Conservation (phyloP, 108 stramenopile species). For the Stephanodiscus triporus region DNA sequence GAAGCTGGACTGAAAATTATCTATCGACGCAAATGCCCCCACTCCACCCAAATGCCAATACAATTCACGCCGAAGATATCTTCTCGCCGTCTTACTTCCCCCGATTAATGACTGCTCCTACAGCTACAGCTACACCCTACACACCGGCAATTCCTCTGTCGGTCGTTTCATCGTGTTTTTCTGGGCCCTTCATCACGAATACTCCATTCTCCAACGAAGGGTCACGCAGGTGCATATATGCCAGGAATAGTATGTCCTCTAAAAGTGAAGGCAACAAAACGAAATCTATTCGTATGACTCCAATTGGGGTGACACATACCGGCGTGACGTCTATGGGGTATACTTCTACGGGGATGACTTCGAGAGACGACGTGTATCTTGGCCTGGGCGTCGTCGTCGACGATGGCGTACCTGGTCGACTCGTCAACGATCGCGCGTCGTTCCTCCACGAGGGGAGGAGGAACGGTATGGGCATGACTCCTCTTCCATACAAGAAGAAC, state of each 20-base stretch:
- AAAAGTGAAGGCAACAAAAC: too few species aligned
- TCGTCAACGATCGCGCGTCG: too few species aligned
- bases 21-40: not conserved
- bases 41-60: not conserved
- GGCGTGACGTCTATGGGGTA: not conserved
- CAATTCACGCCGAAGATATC: constrained; percentile 9
- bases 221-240: not conserved
- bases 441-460: too few species aligned
- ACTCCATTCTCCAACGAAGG: not conserved
- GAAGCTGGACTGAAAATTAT: not conserved
- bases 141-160: constrained; percentile 7
- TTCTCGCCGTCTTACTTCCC: constrained; percentile 11
- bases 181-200: constrained; percentile 11
- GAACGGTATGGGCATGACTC: constrained; percentile 6
- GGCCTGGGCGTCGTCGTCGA: too few species aligned
- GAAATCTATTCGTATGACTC: too few species aligned
- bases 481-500: constrained; percentile 4
- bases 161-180: constrained; percentile 8
- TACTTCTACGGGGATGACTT: not conserved
- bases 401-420: too few species aligned
- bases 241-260: not conserved
- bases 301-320: too few species aligned
- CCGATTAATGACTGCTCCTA: not conserved
- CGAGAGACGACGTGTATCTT: too few species aligned
- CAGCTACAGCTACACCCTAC: not conserved